Base-by-base conservation (phyloP, 169 alveolate genomes). In the Plasmodium reichenowi region DNA sequence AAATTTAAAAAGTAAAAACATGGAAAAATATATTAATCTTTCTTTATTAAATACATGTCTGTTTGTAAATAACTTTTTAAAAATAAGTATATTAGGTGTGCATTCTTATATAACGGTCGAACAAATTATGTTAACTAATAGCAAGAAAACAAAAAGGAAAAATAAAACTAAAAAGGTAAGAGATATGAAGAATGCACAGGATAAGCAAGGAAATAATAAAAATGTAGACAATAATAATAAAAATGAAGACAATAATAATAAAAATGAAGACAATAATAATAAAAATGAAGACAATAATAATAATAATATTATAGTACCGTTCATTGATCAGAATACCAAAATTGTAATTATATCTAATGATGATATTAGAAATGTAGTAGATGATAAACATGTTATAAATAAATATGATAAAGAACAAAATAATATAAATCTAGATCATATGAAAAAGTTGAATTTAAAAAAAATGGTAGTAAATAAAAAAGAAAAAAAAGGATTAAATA, bases 11-110 rank as follows among this genome's bases (percentile, higher is more conserved):
- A 80, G 72, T 58, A 80, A 80, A 60, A 80, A 80, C 32, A 50
- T 80, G 47, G 90, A 80, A 60, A 80, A 59, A 62, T 80, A 80
- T 72, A 80, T 80, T 17, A 80, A 80, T 20, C 83, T 80, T 15
- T 80, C 90, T 62, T 70, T 80, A 59, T 68, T 80, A 67, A 80
- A 80, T 26, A 80, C 90, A 17, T 80, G 90, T 15, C 56, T 80
- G 15, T 80, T 80, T 54, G 64, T 58, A 8, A 9, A 62, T 13
- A 80, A 80, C 12, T 67, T 63, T 50, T 15, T 80, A 3, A 66
- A 80, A 80, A 67, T 80, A 29, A 52, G 45, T 9, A 60, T 80
- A 47, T 43, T 80, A 13, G 90, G 90, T 9, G 68, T 70, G 2
- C 83, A 70, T 7, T 67, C 90, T 12, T 50, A 48, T 29, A 67